These are phyloP conservation scores for Didymella arachidicola DNA, from an alignment of 2,329 filamentous ascomycete genomes.

Conservation along the genomic window DNA sequence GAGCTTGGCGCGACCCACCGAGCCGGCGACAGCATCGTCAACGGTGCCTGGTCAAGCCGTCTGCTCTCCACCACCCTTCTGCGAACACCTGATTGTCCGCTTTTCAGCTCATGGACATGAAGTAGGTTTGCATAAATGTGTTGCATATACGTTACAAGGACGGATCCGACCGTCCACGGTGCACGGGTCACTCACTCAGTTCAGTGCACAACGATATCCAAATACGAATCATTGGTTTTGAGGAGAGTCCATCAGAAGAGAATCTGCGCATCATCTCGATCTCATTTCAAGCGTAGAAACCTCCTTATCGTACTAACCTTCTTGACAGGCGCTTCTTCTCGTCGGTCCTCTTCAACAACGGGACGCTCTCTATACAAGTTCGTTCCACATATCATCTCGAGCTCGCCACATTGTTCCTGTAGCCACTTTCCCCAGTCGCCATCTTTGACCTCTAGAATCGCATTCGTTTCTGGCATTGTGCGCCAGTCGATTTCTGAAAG, in stretches of 20 bases:
- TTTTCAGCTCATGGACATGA: background rate
- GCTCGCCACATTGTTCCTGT: background rate
- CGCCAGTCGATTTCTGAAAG: background rate
- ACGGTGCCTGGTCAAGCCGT: conserved; percentile 11
- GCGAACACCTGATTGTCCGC: conserved; percentile 20
- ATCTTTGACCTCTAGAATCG: conserved; percentile 16
- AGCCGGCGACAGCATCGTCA: conserved; percentile 9
- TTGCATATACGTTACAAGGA: background rate
- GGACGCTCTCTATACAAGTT: background rate
- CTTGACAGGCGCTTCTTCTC: background rate
- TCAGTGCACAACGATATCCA: too few relatives aligned
- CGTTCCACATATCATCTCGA: background rate
- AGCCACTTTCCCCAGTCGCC: conserved; percentile 21
- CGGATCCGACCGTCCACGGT: too few relatives aligned
- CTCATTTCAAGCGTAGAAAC: background rate
- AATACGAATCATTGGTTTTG: too few relatives aligned
- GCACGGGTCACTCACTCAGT: too few relatives aligned
- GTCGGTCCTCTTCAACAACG: background rate
- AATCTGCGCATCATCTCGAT: background rate
- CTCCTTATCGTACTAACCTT: background rate
- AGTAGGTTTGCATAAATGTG: background rate
- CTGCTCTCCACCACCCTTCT: conserved; percentile 22
- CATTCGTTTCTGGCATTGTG: conserved; percentile 8
- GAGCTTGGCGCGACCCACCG: conserved; percentile 14
- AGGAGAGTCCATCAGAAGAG: background rate